These are phyloP conservation scores for Xylaria sp. DNA, from an alignment of 2,329 filamentous ascomycete genomes.

Conservation along the genomic window DNA sequence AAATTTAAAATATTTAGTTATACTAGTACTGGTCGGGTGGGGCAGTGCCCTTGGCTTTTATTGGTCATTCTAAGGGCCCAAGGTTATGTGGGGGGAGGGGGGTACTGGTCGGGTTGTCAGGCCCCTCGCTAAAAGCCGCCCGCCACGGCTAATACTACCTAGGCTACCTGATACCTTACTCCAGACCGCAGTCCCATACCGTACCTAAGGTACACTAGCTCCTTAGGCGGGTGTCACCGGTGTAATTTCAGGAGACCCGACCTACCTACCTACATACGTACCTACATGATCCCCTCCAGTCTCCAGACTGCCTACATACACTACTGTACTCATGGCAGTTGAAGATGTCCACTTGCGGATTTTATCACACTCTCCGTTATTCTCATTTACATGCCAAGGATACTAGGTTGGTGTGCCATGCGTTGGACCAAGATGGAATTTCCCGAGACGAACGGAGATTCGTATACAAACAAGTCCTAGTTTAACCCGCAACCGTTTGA, in stretches of 20 bases:
- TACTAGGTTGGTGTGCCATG: neutral
- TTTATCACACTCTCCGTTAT: neutral
- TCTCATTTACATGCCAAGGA: neutral
- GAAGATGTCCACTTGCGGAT: conserved; percentile 13
- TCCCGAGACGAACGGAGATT: conserved; percentile 26
- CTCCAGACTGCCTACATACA: neutral
- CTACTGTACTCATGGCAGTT: neutral
- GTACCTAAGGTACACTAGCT: neutral
- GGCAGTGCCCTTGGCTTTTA: too few species aligned
- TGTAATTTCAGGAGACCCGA: conserved; percentile 9
- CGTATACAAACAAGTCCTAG: conserved; percentile 12
- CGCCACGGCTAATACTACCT: neutral
- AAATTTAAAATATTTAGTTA: too few species aligned
- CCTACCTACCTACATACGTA: neutral
- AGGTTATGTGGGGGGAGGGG: too few species aligned
- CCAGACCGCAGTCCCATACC: neutral
- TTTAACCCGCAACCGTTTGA: conserved; percentile 26
- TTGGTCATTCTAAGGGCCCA: too few species aligned
- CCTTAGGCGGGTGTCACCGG: neutral
- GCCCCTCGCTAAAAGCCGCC: too few species aligned
- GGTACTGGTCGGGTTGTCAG: too few species aligned
- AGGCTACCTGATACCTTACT: neutral
- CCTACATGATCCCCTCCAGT: neutral
- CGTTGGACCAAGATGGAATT: conserved; percentile 22
- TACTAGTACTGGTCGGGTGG: too few species aligned